phyloP scores from a whole-genome alignment of 2,329 filamentous ascomycete species.

The Cordyceps fumosorosea region DNA sequence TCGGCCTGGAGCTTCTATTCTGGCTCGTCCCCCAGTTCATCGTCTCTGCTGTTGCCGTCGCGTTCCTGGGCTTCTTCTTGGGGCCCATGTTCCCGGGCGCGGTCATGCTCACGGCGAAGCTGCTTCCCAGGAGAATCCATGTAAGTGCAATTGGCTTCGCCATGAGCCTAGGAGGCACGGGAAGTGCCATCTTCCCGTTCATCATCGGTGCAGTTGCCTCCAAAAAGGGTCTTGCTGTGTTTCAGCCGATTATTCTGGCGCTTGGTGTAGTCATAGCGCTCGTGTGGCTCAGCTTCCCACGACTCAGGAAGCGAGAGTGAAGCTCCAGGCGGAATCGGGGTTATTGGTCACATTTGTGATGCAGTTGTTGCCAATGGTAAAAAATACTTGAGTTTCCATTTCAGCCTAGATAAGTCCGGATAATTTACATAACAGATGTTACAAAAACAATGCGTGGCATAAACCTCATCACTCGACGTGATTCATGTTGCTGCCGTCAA shows the following conservation, averaged over 20 bases:
- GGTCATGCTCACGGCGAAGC: slow-evolving; percentile 62
- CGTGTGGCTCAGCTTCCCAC: slow-evolving; percentile 32
- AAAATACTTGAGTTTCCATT: background rate
- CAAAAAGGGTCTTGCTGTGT: slow-evolving; percentile 38
- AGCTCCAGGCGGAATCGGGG: too few species aligned
- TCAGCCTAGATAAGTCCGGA: background rate
- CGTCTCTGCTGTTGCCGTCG: slow-evolving; percentile 52
- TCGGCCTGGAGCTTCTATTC: slow-evolving; percentile 56
- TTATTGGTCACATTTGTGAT: background rate
- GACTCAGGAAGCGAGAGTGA: slow-evolving; percentile 25
- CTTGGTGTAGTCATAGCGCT: slow-evolving; percentile 30
- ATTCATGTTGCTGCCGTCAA: slow-evolving; percentile 7
- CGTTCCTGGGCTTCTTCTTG: slow-evolving; percentile 66
- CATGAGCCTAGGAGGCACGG: slow-evolving; percentile 63
- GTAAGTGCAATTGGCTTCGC: slow-evolving; percentile 69
- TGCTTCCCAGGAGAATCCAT: slow-evolving; percentile 63
- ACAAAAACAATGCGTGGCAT: background rate
- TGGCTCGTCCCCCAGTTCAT: slow-evolving; percentile 55
- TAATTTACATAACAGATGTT: background rate
- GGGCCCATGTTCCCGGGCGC: slow-evolving; percentile 68
- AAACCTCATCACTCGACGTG: slow-evolving; percentile 1
- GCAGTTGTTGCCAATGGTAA: background rate
- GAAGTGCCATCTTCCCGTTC: slow-evolving; percentile 57
- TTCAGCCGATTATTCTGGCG: slow-evolving; percentile 44
- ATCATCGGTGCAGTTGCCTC: slow-evolving; percentile 56